Evolutionary conservation across 2,329 filamentous ascomycete genomes (phyloP), one percentile per base, ranked within the genome.

Genomic region (Colletotrichum destructivum): DNA sequence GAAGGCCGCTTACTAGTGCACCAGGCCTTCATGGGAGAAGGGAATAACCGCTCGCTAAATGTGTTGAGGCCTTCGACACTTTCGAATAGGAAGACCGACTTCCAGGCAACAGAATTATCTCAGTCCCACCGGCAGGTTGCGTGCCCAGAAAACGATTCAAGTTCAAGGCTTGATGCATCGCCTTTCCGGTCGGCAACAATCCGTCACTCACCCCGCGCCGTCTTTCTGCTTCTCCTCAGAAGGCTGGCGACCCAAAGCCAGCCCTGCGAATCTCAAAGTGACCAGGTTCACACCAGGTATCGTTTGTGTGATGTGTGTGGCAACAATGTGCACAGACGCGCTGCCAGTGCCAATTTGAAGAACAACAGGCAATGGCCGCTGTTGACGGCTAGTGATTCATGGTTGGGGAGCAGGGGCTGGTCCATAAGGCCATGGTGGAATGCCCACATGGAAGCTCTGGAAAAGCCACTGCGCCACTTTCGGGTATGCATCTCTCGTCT

Each of bases 31-130:
- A 8, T 16, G 51, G 21, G 55, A 23, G 38, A 26, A 44, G 62
- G 26, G 18, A 42, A 26, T 15, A 55, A 31, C 63, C 42, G 49
- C 40, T 67, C 23, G 26, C 44, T 38, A 46, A 4, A 49, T 21
- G 23, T 38, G 51, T 23, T 52, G 44, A 47, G 59, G 54, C 21
- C 47, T 46, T 69, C 54, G 35, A 51, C 16, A 44, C 59, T 16
- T 38, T 31, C 16, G n/a, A 38, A 47, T 42, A 31, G 21, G 57
- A 46, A 21, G 64, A 15, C 46, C 31, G 64, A 15, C 46, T 26
- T 61, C 56, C 26, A 72, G 70, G 70, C 70, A 72, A 66, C 70
- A 70, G 61, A 46, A 71, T 72, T 71, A 54, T 47, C 51, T 18
- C 18, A 55, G 54, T 26, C 52, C 65, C 59, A 65, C 54, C 47